Percentiles rank a stretch among this genome's conserved stretches.
Conservation (phyloP, 495 filamentous ascomycete genomes). For the Penicillium robsamsonii region DNA sequence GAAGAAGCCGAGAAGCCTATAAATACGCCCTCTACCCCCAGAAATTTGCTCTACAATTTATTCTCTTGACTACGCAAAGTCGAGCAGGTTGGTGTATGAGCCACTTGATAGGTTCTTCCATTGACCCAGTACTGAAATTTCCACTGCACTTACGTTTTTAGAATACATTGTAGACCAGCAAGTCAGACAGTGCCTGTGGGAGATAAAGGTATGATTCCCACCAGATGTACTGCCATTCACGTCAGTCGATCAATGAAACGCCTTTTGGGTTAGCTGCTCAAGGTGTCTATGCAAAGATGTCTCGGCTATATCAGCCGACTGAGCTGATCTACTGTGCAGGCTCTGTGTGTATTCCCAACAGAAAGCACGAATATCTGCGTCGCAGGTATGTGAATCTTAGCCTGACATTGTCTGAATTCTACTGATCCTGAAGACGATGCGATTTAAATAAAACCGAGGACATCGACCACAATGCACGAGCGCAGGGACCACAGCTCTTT, state of each 20-base stretch:
- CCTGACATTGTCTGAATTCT: no score
- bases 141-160: neutral
- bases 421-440: no score
- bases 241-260: neutral
- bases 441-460: no score
- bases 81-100: neutral
- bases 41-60: slow-evolving; percentile 6
- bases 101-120: neutral
- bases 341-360: no score
- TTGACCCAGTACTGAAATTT: neutral
- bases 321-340: no score
- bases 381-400: no score
- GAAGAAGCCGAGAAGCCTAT: slow-evolving; percentile 4
- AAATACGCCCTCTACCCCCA: neutral
- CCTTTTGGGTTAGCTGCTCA: no score
- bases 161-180: neutral
- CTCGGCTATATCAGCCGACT: no score
- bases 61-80: neutral
- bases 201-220: neutral
- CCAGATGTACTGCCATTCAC: neutral
- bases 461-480: no score
- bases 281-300: no score
- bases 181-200: neutral
- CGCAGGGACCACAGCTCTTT: no score
- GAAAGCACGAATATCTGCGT: no score